A percentile compares a stretch with the other conserved stretches of the same genome.
Conservation (phyloP, 2,329 filamentous ascomycete species). For the Amesomyces nigricolor region DNA sequence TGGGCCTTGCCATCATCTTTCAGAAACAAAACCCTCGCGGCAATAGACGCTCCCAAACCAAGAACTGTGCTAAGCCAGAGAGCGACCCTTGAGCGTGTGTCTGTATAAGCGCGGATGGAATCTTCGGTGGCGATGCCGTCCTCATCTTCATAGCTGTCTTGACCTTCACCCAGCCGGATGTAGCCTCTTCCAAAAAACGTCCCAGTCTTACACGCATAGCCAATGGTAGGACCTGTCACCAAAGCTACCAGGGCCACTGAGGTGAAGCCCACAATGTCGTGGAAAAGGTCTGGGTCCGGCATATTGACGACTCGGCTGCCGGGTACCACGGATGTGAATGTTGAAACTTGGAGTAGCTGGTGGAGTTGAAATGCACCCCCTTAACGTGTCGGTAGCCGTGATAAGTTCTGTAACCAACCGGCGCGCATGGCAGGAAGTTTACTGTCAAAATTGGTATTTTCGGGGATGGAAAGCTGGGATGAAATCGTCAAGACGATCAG, state of each 20-base stretch:
- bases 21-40: slow-evolving; percentile 21
- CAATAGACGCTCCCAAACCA: slow-evolving; percentile 27
- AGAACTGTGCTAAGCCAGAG: slow-evolving; percentile 25
- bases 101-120: slow-evolving; percentile 30
- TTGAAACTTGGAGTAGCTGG: slow-evolving; percentile 3
- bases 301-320: slow-evolving; percentile 4
- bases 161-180: slow-evolving; percentile 17
- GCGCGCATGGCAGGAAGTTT: slow-evolving; percentile 11
- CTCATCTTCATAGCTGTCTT: slow-evolving; percentile 26
- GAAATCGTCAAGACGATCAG: neutral
- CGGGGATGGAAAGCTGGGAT: neutral
- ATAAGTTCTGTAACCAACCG: neutral
- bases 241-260: slow-evolving; percentile 10
- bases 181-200: slow-evolving; percentile 15
- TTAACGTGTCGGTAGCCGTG: neutral
- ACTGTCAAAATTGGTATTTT: neutral
- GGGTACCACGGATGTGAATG: neutral
- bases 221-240: slow-evolving; percentile 17
- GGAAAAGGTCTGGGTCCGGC: slow-evolving; percentile 10
- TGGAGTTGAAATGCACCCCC: slow-evolving; percentile 1
- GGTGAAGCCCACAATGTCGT: slow-evolving; percentile 8
- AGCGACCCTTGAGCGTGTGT: slow-evolving; percentile 26
- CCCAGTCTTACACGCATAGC: neutral
- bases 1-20: neutral
- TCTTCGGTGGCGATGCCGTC: slow-evolving; percentile 33